Conservation (phyloP, 805 yeast species). For the baker's yeast (Saccharomyces cerevisiae) region DNA sequence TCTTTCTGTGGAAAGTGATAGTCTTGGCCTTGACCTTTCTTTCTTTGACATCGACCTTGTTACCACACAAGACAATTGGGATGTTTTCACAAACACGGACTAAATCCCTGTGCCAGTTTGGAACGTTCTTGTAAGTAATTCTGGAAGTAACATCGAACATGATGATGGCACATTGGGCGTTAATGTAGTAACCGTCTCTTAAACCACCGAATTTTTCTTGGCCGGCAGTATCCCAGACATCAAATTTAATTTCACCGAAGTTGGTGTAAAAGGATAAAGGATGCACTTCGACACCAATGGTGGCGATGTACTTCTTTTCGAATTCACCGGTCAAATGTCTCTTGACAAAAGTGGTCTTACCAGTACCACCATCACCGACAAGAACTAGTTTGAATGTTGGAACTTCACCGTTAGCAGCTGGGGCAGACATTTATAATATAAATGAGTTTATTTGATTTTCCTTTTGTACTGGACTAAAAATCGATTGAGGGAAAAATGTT, state of each 20-base stretch:
- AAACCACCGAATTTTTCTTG: slow-evolving; percentile 99
- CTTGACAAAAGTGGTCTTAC: slow-evolving; percentile 99
- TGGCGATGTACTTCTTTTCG: slow-evolving; percentile 97
- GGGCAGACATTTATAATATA: slow-evolving; percentile 42
- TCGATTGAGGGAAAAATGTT: background rate
- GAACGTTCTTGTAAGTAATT: slow-evolving; percentile 98
- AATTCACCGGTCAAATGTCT: slow-evolving; percentile 99
- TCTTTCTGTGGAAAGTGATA: slow-evolving; percentile 99
- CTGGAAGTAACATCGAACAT: slow-evolving; percentile 99
- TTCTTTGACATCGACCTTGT: slow-evolving; percentile 99
- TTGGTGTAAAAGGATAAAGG: slow-evolving; percentile 97
- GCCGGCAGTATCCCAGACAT: slow-evolving; percentile 99
- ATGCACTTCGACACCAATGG: slow-evolving; percentile 98
- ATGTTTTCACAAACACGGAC: slow-evolving; percentile 99
- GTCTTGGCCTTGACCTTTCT: slow-evolving; percentile 99
- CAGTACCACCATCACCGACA: slow-evolving; percentile 99
- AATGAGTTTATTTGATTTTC: background rate
- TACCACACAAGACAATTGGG: slow-evolving; percentile 98
- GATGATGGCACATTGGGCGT: slow-evolving; percentile 99
- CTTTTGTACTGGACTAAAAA: background rate
- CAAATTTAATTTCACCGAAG: slow-evolving; percentile 97
- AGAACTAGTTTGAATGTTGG: slow-evolving; percentile 97
- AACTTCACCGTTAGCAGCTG: slow-evolving; percentile 42
- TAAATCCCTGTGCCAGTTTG: slow-evolving; percentile 99
- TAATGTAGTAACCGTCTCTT: slow-evolving; percentile 98